These are phyloP conservation scores for Hysterium pulicare DNA, from an alignment of 2,329 filamentous ascomycete species.

Conservation along the genomic window DNA sequence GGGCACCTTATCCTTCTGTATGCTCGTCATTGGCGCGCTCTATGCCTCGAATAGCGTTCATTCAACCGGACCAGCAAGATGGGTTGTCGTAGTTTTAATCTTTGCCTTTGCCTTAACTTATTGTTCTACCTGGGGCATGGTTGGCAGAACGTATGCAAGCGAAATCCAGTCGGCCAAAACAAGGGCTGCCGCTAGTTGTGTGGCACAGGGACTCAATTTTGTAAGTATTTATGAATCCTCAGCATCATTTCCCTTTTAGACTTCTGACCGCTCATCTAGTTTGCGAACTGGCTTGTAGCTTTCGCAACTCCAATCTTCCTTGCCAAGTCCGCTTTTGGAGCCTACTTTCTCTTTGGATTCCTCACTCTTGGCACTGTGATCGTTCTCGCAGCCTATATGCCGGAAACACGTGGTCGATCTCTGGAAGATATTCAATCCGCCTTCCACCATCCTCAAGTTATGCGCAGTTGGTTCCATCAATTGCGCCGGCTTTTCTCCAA, in stretches of 20 bases:
- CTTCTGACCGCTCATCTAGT: slow-evolving; percentile 17
- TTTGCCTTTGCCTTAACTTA: slow-evolving; percentile 49
- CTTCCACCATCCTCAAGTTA: slow-evolving; percentile 33
- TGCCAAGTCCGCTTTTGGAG: slow-evolving; percentile 33
- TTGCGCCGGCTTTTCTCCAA: slow-evolving; percentile 1
- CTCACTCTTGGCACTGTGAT: slow-evolving; percentile 18
- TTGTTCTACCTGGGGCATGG: slow-evolving; percentile 52
- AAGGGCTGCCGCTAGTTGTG: slow-evolving; percentile 47
- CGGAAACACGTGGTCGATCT: slow-evolving; percentile 48
- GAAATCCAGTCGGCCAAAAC: slow-evolving; percentile 57
- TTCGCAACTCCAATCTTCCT: slow-evolving; percentile 51
- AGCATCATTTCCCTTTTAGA: no score
- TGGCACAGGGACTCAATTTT: slow-evolving; percentile 1
- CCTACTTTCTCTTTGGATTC: slow-evolving; percentile 33
- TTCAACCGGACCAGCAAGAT: slow-evolving; percentile 37
- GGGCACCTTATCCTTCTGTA: slow-evolving; percentile 43
- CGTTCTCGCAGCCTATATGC: slow-evolving; percentile 43
- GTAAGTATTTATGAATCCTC: neutral
- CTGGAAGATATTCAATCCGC: slow-evolving; percentile 51
- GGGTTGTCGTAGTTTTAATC: slow-evolving; percentile 50
- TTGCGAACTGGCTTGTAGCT: slow-evolving; percentile 31
- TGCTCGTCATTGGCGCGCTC: slow-evolving; percentile 51
- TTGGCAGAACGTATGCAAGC: slow-evolving; percentile 52
- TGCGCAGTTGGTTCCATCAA: slow-evolving; percentile 5
- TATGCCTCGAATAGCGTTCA: slow-evolving; percentile 48